A percentile compares a stretch with the other conserved stretches of the same genome.
These are phyloP conservation scores for Pichia sp. DNA, from an alignment of 1,139 yeast species.

Conservation along the genomic window DNA sequence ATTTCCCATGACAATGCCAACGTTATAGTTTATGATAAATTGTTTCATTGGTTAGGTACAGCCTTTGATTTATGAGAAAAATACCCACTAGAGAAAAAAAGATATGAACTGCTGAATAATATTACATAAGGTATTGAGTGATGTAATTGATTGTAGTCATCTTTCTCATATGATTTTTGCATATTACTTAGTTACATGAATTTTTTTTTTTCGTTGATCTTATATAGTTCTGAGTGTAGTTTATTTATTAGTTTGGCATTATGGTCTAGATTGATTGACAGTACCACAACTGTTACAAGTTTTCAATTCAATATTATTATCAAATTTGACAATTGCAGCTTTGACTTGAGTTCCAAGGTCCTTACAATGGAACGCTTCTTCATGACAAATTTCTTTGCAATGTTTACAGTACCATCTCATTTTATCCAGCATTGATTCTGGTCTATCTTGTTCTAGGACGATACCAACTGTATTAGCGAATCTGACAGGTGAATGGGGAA, in stretches of 20 bases:
- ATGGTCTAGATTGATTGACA: constrained; percentile 54
- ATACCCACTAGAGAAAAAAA: no score
- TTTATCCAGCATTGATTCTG: constrained; percentile 39
- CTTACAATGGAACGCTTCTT: constrained; percentile 61
- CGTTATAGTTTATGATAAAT: constrained; percentile 63
- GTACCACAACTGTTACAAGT: constrained; percentile 76
- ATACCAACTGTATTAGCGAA: constrained; percentile 81
- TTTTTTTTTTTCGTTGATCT: no score
- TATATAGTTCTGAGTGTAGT: not conserved
- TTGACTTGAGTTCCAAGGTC: constrained; percentile 91
- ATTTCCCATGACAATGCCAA: constrained; percentile 77
- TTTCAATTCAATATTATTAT: constrained; percentile 49
- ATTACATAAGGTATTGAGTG: no score
- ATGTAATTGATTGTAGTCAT: no score
- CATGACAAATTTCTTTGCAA: constrained; percentile 60
- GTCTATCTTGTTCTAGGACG: constrained; percentile 93
- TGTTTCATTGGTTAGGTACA: constrained; percentile 60
- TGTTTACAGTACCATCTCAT: constrained; percentile 75
- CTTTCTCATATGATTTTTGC: no score
- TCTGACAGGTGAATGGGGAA: constrained; percentile 88
- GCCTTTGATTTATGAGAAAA: constrained; percentile 38
- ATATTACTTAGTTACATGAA: not conserved
- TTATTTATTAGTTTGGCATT: constrained; percentile 8
- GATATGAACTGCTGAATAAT: no score
- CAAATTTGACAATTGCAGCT: constrained; percentile 69